A percentile compares a stretch with the other conserved stretches of the same genome.
These are phyloP conservation scores for Emergomyces africanus DNA, from an alignment of 2,329 filamentous ascomycete species.

Conservation along the genomic window DNA sequence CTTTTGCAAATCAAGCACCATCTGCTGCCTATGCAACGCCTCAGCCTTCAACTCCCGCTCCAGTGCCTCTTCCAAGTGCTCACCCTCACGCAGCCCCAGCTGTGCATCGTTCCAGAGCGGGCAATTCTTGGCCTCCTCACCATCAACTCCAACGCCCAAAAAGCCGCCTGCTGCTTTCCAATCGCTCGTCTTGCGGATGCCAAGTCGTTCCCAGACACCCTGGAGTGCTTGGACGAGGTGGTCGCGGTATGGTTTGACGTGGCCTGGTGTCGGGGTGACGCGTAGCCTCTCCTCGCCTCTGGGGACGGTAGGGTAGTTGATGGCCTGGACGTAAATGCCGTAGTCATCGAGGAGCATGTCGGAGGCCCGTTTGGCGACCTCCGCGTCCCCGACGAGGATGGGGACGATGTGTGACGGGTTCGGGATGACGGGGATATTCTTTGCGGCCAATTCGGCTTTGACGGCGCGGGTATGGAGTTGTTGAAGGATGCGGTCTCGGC, in stretches of 20 bases:
- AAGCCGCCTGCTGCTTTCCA: constrained; percentile 90
- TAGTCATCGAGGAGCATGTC: constrained; percentile 84
- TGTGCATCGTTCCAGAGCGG: constrained; percentile 91
- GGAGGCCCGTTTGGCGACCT: constrained; percentile 79
- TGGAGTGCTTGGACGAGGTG: constrained; percentile 76
- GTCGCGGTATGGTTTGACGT: constrained; percentile 71
- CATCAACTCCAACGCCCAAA: constrained; percentile 66
- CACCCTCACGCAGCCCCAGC: constrained; percentile 52
- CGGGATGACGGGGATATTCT: constrained; percentile 90
- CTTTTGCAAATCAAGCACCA: constrained; percentile 6
- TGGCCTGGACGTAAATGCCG: constrained; percentile 93
- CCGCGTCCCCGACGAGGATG: constrained; percentile 84
- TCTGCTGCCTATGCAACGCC: constrained; percentile 7
- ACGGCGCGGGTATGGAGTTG: constrained; percentile 93
- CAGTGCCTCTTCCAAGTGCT: constrained; percentile 48
- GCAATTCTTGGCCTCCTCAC: constrained; percentile 43
- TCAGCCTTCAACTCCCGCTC: constrained; percentile 27
- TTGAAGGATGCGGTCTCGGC: constrained; percentile 79
- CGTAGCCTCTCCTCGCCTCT: constrained; percentile 95
- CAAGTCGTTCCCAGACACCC: constrained; percentile 74
- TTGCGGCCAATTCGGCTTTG: constrained; percentile 65
- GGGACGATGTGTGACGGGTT: constrained; percentile 97
- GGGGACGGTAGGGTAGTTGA: constrained; percentile 97
- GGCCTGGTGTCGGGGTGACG: constrained; percentile 90
- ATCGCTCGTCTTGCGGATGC: constrained; percentile 82